Evolutionary conservation across 2,329 filamentous ascomycete genomes (phyloP).

Genomic region (Pyricularia sp.): DNA sequence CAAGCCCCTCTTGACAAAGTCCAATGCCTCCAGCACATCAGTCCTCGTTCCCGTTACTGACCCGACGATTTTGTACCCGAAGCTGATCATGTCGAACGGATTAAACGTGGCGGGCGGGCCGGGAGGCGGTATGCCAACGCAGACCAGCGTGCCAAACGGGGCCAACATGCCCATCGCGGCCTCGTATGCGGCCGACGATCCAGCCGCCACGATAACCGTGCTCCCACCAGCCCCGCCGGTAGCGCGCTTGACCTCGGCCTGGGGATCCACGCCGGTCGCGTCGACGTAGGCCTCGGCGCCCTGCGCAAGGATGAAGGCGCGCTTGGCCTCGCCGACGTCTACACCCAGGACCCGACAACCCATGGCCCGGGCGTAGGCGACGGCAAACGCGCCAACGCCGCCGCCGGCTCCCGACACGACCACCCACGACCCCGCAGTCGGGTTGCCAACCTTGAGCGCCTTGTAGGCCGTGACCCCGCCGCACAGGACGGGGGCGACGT

Average conservation of each 20-base stretch:
- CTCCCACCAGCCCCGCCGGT: slow-evolving; percentile 13
- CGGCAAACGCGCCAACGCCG: slow-evolving; percentile 24
- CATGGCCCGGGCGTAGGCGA: slow-evolving; percentile 27
- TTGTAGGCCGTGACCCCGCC: slow-evolving; percentile 30
- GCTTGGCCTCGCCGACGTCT: slow-evolving; percentile 20
- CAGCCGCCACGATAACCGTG: slow-evolving; percentile 20
- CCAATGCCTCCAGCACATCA: slow-evolving; percentile 26
- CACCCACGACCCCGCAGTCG: slow-evolving; percentile 21
- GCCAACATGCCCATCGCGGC: slow-evolving; percentile 19
- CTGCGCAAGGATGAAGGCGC: slow-evolving; percentile 15
- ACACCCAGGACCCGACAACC: slow-evolving; percentile 26
- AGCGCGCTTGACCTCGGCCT: slow-evolving; percentile 12
- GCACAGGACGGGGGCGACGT: slow-evolving; percentile 27
- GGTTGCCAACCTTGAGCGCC: slow-evolving; percentile 20
- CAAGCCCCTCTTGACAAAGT: slow-evolving; percentile 19
- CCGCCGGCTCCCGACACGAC: slow-evolving; percentile 25
- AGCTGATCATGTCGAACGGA: slow-evolving; percentile 21
- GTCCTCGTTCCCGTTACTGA: slow-evolving; percentile 22
- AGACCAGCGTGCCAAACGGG: slow-evolving; percentile 25
- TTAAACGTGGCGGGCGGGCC: slow-evolving; percentile 16
- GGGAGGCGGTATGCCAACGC: slow-evolving; percentile 22
- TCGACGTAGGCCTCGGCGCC: slow-evolving; percentile 26
- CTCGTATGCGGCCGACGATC: slow-evolving; percentile 19
- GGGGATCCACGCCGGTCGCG: slow-evolving; percentile 11
- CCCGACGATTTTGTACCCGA: slow-evolving; percentile 21